phyloP scores from a whole-genome alignment of 192 early-diverging fungal species.

The Tieghemiomyces parasiticus region DNA sequence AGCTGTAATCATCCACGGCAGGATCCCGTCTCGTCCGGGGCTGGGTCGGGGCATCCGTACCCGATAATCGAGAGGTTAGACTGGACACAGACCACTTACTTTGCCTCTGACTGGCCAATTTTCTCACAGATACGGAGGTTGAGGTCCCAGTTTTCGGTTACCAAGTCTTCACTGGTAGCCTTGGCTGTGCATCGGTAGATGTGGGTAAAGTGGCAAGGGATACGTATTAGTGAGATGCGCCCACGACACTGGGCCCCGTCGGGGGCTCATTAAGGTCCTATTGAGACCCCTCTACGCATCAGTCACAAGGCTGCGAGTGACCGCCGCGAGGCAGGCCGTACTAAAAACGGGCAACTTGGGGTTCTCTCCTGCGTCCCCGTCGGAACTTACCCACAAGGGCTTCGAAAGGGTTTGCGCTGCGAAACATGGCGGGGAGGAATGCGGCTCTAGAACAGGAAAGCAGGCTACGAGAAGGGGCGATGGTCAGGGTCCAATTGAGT shows the following conservation, averaged over 20 bases:
- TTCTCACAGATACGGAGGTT: slow-evolving; percentile 60
- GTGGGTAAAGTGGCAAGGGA: not conserved
- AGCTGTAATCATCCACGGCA: too few relatives aligned
- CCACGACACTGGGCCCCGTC: not conserved
- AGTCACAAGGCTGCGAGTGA: not conserved
- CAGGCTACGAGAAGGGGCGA: too few relatives aligned
- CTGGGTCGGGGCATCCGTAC: too few relatives aligned
- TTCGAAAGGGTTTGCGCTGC: slow-evolving; percentile 26
- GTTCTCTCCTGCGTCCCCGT: not conserved
- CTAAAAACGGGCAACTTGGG: not conserved
- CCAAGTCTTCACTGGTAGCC: slow-evolving; percentile 86
- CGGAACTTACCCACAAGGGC: slow-evolving; percentile 27
- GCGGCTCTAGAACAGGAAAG: too few relatives aligned
- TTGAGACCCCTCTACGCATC: too few relatives aligned
- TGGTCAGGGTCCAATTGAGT: too few relatives aligned
- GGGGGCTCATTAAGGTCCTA: not conserved
- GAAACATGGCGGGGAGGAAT: slow-evolving; percentile 30
- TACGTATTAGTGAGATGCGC: not conserved
- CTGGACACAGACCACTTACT: slow-evolving; percentile 14
- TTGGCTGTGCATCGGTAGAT: slow-evolving; percentile 25
- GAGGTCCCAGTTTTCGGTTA: slow-evolving; percentile 85
- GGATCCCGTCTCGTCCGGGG: too few relatives aligned
- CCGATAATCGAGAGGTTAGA: too few relatives aligned
- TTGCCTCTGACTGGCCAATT: slow-evolving; percentile 28
- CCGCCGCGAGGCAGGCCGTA: not conserved